Base-by-base conservation (phyloP, 2,329 filamentous ascomycete genomes). In the Cephalotrichum gorgonifer region DNA sequence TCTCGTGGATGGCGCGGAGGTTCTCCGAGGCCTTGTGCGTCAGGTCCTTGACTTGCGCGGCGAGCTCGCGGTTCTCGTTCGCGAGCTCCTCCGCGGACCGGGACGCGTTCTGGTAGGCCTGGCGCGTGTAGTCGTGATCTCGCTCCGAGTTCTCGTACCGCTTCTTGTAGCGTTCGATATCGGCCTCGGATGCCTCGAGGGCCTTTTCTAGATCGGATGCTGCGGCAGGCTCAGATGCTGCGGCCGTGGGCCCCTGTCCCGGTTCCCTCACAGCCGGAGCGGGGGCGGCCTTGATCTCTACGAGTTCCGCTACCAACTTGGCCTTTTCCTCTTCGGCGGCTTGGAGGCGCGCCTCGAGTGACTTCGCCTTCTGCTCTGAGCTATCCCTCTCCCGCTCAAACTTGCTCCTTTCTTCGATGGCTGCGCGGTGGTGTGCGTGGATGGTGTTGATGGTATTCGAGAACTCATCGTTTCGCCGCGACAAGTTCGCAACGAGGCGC, bases 61-160 rank as follows among this genome's bases (percentile, higher is more conserved):
- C 65, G 2, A 83, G 66, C 7, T 67, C 63, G 17, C 60, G 61
- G 54, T 75, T 76, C 55, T 78, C 72, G 2, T 63, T 57, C 20
- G 64, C 62, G 3, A 79, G 62, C 15, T 68, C 65, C 14, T 65
- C 64, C 2, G 71, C 72, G 1, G 67, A 60, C 28, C 71, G 69
- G 8, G 76, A 78, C 1, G 75, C 73, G 22, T 74, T 68, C 55
- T 84, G 81, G 56, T 85, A 86, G 9, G 73, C 66, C 4, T 70
- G 68, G 47, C 77, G 73, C 12, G 72, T 65, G 56, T 81, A 86
- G 2, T 80, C 76, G 25, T 73, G 64, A 4, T 81, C 76, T 49
- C 62, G 64, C 35, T 72, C 69, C 4, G 74, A 62, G 14, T 65
- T 58, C 44, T 64, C 61, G 15, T 70, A 64, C 25, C 72, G 59